Evolutionary conservation across 2,329 filamentous ascomycete genomes (phyloP).

Genomic region (Stylonectria norvegica): DNA sequence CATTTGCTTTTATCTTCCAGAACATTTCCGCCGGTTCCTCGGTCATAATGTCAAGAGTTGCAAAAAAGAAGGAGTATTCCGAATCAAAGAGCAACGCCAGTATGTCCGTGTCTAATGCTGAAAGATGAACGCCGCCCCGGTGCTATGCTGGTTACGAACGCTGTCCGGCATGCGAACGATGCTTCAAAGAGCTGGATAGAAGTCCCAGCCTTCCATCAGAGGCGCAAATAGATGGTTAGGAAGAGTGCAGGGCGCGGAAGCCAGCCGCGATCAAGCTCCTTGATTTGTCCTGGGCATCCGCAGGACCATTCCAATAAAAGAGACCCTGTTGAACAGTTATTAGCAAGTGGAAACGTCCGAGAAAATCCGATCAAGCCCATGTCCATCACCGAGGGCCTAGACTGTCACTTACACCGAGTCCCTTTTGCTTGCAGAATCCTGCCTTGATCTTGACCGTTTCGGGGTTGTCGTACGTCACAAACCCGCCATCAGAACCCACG

Average conservation of each 20-base stretch:
- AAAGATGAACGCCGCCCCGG: constrained; percentile 17
- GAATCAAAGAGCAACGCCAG: constrained; percentile 15
- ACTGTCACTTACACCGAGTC: constrained; percentile 55
- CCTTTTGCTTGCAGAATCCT: constrained; percentile 66
- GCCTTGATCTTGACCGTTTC: constrained; percentile 75
- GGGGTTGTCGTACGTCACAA: constrained; percentile 76
- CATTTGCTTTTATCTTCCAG: constrained; percentile 16
- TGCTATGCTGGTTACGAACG: constrained; percentile 11
- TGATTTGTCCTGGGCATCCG: constrained; percentile 58
- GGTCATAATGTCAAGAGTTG: constrained; percentile 12
- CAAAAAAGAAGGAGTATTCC: neutral
- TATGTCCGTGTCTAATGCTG: constrained; percentile 16
- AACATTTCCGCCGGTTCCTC: constrained; percentile 10
- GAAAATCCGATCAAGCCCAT: constrained; percentile 7
- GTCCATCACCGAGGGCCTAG: constrained; percentile 11
- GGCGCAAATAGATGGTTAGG: constrained; percentile 14
- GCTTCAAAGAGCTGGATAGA: neutral
- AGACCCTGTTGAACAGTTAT: constrained; percentile 52
- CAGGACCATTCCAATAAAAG: constrained; percentile 79
- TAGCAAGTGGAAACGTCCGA: constrained; percentile 15
- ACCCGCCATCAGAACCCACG: constrained; percentile 69
- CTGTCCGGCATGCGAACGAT: neutral
- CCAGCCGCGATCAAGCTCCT: constrained; percentile 58
- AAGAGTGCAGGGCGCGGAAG: constrained; percentile 53
- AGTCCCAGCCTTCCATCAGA: neutral